Conservation (phyloP, 106 monocot genomes). For the Apostasia shenzhenica region DNA sequence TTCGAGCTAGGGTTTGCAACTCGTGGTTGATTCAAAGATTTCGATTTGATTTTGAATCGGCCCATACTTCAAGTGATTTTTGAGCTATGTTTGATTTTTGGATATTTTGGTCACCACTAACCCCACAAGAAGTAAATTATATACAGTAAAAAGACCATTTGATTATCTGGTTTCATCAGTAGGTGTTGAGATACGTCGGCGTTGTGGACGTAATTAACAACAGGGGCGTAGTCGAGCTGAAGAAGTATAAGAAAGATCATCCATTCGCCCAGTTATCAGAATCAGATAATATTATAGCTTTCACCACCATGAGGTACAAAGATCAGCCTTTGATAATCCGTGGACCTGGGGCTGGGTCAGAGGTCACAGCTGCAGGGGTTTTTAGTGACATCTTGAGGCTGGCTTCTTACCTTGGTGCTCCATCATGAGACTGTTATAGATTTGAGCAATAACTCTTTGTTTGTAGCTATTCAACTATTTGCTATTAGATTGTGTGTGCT, state of each 20-base stretch:
- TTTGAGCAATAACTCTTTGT: background rate
- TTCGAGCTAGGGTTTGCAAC: too few species aligned
- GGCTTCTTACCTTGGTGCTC: constrained; percentile 88
- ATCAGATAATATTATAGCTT: constrained; percentile 95
- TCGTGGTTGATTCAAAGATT: too few species aligned
- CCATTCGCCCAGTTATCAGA: constrained; percentile 95
- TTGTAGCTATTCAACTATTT: background rate
- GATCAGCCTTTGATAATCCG: constrained; percentile 89
- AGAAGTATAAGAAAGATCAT: constrained; percentile 72
- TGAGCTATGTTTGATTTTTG: too few species aligned
- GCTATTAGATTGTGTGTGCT: background rate
- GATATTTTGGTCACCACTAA: too few species aligned
- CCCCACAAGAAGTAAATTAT: too few species aligned
- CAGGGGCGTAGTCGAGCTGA: constrained; percentile 63
- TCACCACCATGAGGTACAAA: constrained; percentile 83
- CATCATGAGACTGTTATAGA: constrained; percentile 36
- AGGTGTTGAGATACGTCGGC: constrained; percentile 96
- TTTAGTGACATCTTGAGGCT: constrained; percentile 87
- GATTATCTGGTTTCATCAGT: background rate
- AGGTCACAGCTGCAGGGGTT: constrained; percentile 90
- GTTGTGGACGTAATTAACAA: constrained; percentile 58
- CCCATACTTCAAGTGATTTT: too few species aligned
- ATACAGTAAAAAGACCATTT: too few species aligned
- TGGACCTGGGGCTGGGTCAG: constrained; percentile 87
- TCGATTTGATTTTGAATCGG: too few species aligned